A percentile compares a stretch with the other conserved stretches of the same genome.
These are phyloP conservation scores for Comarum palustre DNA, from an alignment of 306 rosid genomes.

Conservation along the genomic window DNA sequence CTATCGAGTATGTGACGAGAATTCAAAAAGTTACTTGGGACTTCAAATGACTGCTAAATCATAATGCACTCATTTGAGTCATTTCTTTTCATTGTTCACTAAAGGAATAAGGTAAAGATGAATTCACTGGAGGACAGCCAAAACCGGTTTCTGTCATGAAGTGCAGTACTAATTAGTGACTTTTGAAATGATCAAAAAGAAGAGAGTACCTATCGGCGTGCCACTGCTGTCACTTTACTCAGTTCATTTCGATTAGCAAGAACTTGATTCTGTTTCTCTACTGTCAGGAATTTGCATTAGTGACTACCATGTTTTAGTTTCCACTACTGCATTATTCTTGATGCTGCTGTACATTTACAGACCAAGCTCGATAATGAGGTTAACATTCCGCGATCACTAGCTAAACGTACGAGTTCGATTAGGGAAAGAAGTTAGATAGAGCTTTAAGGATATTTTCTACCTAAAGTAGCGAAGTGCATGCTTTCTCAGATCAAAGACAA, in stretches of 20 bases:
- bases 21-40: neutral
- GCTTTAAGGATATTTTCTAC: neutral
- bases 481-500: slow-evolving; percentile 1
- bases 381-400: neutral
- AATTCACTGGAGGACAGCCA: slow-evolving; percentile 22
- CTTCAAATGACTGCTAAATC: neutral
- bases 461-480: neutral
- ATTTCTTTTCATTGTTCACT: slow-evolving; percentile 1
- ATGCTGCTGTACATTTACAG: neutral
- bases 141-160: slow-evolving; percentile 33
- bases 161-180: slow-evolving; percentile 13
- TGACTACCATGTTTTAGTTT: slow-evolving; percentile 33
- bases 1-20: neutral
- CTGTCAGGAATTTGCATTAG: slow-evolving; percentile 36
- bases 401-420: neutral
- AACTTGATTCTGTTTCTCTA: slow-evolving; percentile 51
- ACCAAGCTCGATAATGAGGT: neutral
- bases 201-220: slow-evolving; percentile 24
- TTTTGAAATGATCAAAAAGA: slow-evolving; percentile 21
- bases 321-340: slow-evolving; percentile 25
- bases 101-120: slow-evolving; percentile 4
- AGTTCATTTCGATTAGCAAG: slow-evolving; percentile 31
- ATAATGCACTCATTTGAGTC: neutral
- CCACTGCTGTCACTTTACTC: slow-evolving; percentile 14
- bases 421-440: neutral